Conservation (phyloP, 2,329 filamentous ascomycete genomes). For the Trichoderma oligosporum region DNA sequence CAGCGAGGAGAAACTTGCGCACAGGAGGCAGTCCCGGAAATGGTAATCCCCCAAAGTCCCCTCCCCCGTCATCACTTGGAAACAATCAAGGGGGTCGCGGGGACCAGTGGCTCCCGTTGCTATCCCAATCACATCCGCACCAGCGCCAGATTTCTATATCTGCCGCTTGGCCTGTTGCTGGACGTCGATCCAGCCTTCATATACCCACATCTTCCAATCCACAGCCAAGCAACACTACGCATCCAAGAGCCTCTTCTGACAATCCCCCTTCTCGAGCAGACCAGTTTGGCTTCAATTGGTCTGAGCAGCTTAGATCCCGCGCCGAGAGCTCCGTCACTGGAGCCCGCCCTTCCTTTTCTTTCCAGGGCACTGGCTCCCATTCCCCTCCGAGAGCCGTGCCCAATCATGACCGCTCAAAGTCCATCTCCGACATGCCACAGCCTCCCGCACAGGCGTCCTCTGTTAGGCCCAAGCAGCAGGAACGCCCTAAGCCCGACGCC, state of each 20-base stretch:
- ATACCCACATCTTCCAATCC: constrained; percentile 33
- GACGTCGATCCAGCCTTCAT: constrained; percentile 37
- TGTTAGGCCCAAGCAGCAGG: constrained; percentile 42
- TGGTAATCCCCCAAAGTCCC: constrained; percentile 53
- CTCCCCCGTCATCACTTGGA: constrained; percentile 34
- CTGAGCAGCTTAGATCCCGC: constrained; percentile 87
- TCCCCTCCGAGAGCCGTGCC: constrained; percentile 35
- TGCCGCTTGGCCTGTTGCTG: constrained; percentile 34
- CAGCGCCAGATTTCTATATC: constrained; percentile 31
- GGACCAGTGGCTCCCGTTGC: constrained; percentile 25
- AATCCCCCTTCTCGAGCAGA: constrained; percentile 61
- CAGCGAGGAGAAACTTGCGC: constrained; percentile 60
- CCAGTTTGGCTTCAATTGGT: constrained; percentile 90
- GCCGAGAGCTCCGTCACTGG: constrained; percentile 73
- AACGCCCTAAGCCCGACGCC: constrained; percentile 74
- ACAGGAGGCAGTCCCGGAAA: constrained; percentile 58
- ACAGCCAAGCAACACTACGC: constrained; percentile 59
- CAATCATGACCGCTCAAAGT: constrained; percentile 65
- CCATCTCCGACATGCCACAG: constrained; percentile 60
- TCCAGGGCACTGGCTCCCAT: constrained; percentile 43
- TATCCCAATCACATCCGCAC: constrained; percentile 19
- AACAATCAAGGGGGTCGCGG: constrained; percentile 34
- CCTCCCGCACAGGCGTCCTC: constrained; percentile 51
- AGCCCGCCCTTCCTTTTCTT: constrained; percentile 56
- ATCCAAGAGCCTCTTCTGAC: constrained; percentile 62